These are phyloP conservation scores for Dactylellina haptotyla DNA, from an alignment of 2,329 filamentous ascomycete genomes.

Conservation along the genomic window DNA sequence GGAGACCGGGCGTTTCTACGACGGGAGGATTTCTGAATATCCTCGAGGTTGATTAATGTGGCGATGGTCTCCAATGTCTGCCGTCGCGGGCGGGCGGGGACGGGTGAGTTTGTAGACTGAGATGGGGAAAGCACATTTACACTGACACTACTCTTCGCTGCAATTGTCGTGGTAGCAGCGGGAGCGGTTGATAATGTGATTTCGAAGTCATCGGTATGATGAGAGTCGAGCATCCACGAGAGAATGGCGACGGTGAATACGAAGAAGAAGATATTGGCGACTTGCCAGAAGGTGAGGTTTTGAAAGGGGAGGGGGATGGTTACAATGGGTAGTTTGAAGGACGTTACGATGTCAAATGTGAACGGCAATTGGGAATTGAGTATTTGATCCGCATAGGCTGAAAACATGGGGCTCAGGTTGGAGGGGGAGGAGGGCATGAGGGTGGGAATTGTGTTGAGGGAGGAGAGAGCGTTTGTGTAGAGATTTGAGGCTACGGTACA, in stretches of 20 bases:
- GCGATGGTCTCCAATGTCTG: constrained; percentile 44
- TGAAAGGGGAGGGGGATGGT: constrained; percentile 25
- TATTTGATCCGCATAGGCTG: constrained; percentile 34
- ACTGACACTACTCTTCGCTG: not conserved
- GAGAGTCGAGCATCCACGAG: constrained; percentile 49
- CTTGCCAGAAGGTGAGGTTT: constrained; percentile 45
- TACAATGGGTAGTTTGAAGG: constrained; percentile 17
- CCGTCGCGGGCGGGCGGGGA: constrained; percentile 7
- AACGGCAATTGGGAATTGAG: constrained; percentile 37
- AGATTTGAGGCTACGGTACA: constrained; percentile 36
- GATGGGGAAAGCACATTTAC: constrained; percentile 8
- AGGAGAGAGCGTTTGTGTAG: constrained; percentile 41
- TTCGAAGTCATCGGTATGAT: constrained; percentile 36
- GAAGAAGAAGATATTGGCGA: constrained; percentile 37
- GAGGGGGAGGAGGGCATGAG: constrained; percentile 35
- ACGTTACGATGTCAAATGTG: constrained; percentile 22
- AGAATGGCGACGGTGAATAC: constrained; percentile 36
- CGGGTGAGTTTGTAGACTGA: not conserved
- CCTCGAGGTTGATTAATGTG: constrained; percentile 39
- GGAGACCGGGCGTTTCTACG: constrained; percentile 23
- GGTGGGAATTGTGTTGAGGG: constrained; percentile 43
- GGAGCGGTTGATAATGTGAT: constrained; percentile 1
- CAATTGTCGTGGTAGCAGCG: not conserved
- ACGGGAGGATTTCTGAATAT: constrained; percentile 32
- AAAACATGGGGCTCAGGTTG: constrained; percentile 24